Conservation (phyloP, 1,284 basidiomycete species). For the Ceratobasidium sp. region DNA sequence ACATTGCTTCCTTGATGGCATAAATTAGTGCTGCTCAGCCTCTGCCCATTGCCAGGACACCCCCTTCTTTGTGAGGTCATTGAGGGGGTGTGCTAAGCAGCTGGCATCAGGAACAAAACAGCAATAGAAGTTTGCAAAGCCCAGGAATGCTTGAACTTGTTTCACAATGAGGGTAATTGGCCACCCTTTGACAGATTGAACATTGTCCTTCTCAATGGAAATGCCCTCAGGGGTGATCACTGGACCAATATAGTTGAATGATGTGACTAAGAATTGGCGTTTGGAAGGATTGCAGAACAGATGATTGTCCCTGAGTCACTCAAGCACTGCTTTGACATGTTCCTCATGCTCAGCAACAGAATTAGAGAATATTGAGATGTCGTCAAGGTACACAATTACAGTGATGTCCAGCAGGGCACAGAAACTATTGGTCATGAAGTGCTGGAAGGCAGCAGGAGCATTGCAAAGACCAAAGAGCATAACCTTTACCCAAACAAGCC, state of each 20-base stretch:
- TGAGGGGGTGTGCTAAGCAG: conserved; percentile 44
- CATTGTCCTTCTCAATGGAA: conserved; percentile 45
- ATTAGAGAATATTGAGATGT: conserved; percentile 22
- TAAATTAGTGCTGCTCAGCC: not conserved
- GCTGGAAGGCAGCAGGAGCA: conserved; percentile 22
- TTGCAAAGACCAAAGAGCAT: conserved; percentile 13
- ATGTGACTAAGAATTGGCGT: not conserved
- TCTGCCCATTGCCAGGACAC: not conserved
- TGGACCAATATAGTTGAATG: not conserved
- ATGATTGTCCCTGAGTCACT: not conserved
- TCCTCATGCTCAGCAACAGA: not conserved
- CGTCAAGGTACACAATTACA: conserved; percentile 38
- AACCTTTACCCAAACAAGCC: too few species aligned
- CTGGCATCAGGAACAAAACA: conserved; percentile 48
- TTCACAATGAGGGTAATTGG: conserved; percentile 43
- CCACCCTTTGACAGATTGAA: conserved; percentile 46
- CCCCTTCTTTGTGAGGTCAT: conserved; percentile 41
- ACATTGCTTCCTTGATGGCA: not conserved
- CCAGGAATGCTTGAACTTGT: conserved; percentile 44
- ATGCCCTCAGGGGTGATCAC: conserved; percentile 3
- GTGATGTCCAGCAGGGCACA: conserved; percentile 3
- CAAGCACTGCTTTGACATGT: conserved; percentile 11
- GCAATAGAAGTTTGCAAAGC: conserved; percentile 50
- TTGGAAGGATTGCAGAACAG: conserved; percentile 11
- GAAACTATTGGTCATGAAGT: conserved; percentile 27